Conservation (phyloP, 495 filamentous ascomycete genomes). For the Chaetomium fimeti region DNA sequence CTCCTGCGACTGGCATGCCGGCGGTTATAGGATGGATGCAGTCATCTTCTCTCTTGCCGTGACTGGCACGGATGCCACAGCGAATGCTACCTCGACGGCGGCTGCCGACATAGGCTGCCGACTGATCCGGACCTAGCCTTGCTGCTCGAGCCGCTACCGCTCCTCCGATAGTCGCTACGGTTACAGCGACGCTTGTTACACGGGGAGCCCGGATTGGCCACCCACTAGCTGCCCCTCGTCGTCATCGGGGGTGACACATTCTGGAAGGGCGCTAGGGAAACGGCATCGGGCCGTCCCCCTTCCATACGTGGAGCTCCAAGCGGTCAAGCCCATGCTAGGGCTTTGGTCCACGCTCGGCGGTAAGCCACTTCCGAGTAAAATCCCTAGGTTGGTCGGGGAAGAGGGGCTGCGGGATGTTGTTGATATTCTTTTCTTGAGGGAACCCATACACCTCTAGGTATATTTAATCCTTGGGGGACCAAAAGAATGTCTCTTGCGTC, state of each 20-base stretch:
- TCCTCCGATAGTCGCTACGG: not conserved
- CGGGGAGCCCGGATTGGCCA: not conserved
- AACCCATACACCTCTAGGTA: not conserved
- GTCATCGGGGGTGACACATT: not conserved
- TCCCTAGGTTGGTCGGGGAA: not conserved
- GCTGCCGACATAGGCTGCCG: not conserved
- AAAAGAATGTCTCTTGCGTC: not conserved
- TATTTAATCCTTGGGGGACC: not conserved
- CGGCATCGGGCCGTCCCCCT: conserved; percentile 11
- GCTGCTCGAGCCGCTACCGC: not conserved
- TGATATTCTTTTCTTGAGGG: not conserved
- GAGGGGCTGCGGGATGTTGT: not conserved
- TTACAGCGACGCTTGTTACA: not conserved
- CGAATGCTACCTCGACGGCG: not conserved
- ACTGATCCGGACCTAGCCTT: not conserved
- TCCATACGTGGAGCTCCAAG: not conserved
- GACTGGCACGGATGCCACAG: not conserved
- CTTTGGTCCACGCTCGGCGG: not conserved
- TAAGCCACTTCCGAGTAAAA: not conserved
- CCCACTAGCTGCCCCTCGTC: not conserved
- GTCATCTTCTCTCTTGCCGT: not conserved
- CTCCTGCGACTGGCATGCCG: not conserved
- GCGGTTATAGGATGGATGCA: not conserved
- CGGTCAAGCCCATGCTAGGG: not conserved
- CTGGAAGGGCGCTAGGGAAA: not conserved